Evolutionary conservation across 139 green algal genomes (phyloP).

Genomic region (Chlamydomonas incerta): DNA sequence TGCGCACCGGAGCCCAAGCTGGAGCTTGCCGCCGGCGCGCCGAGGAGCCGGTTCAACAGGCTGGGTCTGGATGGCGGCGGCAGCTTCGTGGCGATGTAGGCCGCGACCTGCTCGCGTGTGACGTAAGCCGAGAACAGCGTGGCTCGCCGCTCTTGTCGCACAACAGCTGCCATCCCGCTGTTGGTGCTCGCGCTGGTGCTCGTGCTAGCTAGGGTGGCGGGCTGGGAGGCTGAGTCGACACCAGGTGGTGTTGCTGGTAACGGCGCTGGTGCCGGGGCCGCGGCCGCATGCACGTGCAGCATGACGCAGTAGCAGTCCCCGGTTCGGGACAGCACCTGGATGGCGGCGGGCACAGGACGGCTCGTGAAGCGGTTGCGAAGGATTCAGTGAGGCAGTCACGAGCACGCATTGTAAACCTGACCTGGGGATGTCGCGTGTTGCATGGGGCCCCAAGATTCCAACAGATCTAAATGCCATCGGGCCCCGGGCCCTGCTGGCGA

Average conservation of each 20-base stretch:
- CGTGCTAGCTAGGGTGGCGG: not conserved
- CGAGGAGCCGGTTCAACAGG: conserved; percentile 30
- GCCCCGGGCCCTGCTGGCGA: too few species aligned
- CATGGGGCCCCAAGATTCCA: too few species aligned
- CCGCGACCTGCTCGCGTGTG: conserved; percentile 22
- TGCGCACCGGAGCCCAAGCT: not conserved
- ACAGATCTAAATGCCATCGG: too few species aligned
- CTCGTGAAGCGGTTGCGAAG: not conserved
- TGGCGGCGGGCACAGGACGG: not conserved
- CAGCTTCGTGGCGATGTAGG: not conserved
- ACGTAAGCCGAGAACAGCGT: conserved; percentile 37
- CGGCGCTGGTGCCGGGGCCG: not conserved
- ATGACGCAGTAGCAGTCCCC: conserved; percentile 77
- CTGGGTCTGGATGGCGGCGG: not conserved
- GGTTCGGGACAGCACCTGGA: conserved; percentile 54
- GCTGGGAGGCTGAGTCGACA: not conserved
- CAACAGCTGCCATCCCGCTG: not conserved
- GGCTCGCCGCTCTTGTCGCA: not conserved
- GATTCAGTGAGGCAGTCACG: too few species aligned
- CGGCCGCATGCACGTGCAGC: conserved; percentile 57
- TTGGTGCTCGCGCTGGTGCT: not conserved
- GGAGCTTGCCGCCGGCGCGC: not conserved
- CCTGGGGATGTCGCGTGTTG: too few species aligned
- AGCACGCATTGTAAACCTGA: too few species aligned
- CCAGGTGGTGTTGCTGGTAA: not conserved